Base-by-base conservation (phyloP, 768 basidiomycete genomes). In the Kwoniella sp. region DNA sequence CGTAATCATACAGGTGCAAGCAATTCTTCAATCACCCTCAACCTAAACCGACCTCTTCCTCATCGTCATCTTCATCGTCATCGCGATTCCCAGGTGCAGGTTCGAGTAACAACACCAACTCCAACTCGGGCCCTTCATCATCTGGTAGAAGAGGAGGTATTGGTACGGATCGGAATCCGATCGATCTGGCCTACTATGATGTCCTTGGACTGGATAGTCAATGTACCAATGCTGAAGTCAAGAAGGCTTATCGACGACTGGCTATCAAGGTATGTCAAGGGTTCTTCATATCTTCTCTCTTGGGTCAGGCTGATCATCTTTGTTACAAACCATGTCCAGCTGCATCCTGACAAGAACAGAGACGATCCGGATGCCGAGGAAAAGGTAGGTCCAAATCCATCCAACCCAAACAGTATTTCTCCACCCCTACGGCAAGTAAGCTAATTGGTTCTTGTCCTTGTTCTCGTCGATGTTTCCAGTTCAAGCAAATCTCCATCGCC, bases 161-260 rank as follows among this genome's bases (percentile, higher is more conserved):
- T 15, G 79, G 79, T 29, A 70, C 71, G 0, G 79, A 80, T 65
- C 63, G 68, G 49, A 73, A 73, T 53, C 79, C 79, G 0, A 68
- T 78, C 25, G 79, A 80, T 67, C 70, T 78, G 65, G 79, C 76
- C 9, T 80, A 80, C 55, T 80, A 80, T 55, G 79, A 80, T 60
- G 68, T 80, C 0, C 52, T 80, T 12, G 79, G 76, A 12, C 54
- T 80, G 37, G 68, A 74, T 21, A 70, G 71, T 48, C 71, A 75
- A 62, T 78, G 77, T 64, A 76, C 77, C 1, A 63, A 58, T 15
- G 76, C 76, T 13, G 75, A 80, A 55, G 67, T 80, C 50, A 80
- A 80, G 60, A 78, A 78, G 69, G 79, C 79, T 6, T 80, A 80
- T 66, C 60, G 79, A 37, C 54, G 77, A 27, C 48, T 80, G 56